Evolutionary conservation across 108 stramenopile species (phyloP).

Genomic region (Seminavis robusta): DNA sequence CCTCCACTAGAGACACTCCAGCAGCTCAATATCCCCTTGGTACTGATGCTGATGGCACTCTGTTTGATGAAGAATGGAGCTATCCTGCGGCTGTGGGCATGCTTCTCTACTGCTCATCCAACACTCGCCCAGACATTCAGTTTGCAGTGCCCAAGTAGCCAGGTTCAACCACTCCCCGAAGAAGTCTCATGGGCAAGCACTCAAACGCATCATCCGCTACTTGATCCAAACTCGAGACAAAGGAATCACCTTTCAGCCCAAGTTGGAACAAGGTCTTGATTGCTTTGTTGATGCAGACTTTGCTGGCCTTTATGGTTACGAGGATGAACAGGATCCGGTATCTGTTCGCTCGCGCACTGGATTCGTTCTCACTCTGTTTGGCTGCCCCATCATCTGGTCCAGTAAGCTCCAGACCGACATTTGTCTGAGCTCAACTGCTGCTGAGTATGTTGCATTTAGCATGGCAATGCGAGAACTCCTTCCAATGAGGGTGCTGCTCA

Average conservation of each 20-base stretch:
- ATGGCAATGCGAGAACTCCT: constrained; percentile 21
- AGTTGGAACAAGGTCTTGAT: constrained; percentile 11
- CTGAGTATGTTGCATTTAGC: constrained; percentile 38
- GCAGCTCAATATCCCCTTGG: constrained; percentile 27
- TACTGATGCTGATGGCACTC: constrained; percentile 28
- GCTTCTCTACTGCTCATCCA: constrained; percentile 36
- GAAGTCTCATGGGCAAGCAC: constrained; percentile 3
- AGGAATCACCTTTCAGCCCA: constrained; percentile 21
- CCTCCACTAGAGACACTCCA: constrained; percentile 5
- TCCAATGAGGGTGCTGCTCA: constrained; percentile 22
- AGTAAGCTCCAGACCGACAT: constrained; percentile 34
- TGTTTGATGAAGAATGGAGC: constrained; percentile 19
- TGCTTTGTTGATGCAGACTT: constrained; percentile 50
- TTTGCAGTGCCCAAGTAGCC: constrained; percentile 47
- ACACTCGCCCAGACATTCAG: constrained; percentile 34
- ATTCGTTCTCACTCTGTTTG: constrained; percentile 26
- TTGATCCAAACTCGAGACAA: constrained; percentile 12
- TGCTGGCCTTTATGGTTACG: constrained; percentile 25
- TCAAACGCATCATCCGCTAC: constrained; percentile 7
- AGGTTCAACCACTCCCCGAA: constrained; percentile 31
- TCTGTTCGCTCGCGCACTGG: constrained; percentile 43
- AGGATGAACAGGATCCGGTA: constrained; percentile 12
- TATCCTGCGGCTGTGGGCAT: constrained; percentile 42
- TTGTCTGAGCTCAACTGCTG: constrained; percentile 36
- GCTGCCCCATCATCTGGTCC: constrained; percentile 44